These are phyloP conservation scores for Phanerochaete carnosa DNA, from an alignment of 768 basidiomycete genomes.

Conservation along the genomic window DNA sequence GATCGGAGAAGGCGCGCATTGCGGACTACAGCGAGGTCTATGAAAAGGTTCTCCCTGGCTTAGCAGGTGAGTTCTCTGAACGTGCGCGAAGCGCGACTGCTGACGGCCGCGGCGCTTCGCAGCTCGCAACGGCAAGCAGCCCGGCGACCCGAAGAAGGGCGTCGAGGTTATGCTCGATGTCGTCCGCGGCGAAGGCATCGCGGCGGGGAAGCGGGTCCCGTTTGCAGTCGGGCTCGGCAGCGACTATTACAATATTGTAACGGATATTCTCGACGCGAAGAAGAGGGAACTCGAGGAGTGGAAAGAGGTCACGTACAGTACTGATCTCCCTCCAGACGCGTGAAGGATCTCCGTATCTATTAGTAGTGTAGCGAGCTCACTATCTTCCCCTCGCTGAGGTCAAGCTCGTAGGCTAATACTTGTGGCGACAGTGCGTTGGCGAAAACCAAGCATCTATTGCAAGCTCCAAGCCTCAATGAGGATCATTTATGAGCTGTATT, in stretches of 20 bases:
- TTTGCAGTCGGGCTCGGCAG: conserved; percentile 14
- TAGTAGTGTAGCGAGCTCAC: too few relatives aligned
- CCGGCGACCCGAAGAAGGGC: conserved; percentile 23
- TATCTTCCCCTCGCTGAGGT: too few relatives aligned
- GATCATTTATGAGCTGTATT: too few relatives aligned
- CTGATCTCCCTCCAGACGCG: conserved; percentile 12
- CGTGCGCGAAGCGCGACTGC: background rate
- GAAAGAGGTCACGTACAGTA: conserved; percentile 18
- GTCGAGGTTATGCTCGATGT: conserved; percentile 23
- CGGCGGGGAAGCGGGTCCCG: conserved; percentile 9
- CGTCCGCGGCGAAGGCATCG: conserved; percentile 21
- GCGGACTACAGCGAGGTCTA: conserved; percentile 20
- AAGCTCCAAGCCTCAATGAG: too few relatives aligned
- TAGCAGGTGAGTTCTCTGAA: background rate
- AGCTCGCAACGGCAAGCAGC: conserved; percentile 18
- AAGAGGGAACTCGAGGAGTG: conserved; percentile 15
- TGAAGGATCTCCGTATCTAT: too few relatives aligned
- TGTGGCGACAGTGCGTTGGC: too few relatives aligned
- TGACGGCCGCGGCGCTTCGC: background rate
- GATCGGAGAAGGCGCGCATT: conserved; percentile 3
- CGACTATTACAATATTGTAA: conserved; percentile 9
- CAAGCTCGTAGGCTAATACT: too few relatives aligned
- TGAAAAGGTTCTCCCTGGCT: background rate
- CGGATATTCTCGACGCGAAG: background rate
- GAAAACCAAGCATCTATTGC: too few relatives aligned